Evolutionary conservation across 768 basidiomycete species (phyloP), one percentile per base, ranked within the genome.

Genomic region (Leccinum subgranulosum): DNA sequence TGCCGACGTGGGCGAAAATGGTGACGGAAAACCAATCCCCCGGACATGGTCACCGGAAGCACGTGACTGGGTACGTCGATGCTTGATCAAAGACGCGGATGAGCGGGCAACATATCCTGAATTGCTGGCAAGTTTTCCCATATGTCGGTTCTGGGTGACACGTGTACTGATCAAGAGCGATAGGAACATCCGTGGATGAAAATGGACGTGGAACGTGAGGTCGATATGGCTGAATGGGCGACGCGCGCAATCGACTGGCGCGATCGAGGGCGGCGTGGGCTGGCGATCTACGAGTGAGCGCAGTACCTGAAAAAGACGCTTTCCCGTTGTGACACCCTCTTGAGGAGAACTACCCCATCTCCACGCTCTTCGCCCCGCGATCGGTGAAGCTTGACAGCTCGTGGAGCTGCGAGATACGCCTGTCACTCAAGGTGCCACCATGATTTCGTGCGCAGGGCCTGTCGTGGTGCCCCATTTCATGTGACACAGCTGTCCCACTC

Each of bases 161-260:
- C 1, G 23, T 43, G 11, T 62, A 6, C 55, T 62, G 56, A 55
- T 31, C 19, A 31, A 1, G 7, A 39, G 47, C 36, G 12, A 9
- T 31, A 88, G 86, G 81, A 84, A 54, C 92, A 95, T 70, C 87
- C 90, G 0, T 96, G 92, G 81, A 79, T 96, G 50, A 74, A 75
- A 17, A 77, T 78, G 28, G 88, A 92, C 58, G 69, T 66, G 8
- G 73, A 74, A 15, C 77, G 84, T 6, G 74, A 85, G 7, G 90
- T 94, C 17, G 89, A 96, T 68, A 94, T 97, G 92, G 79, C 77
- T 31, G 82, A 76, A 11, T 98, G 94, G 94, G 90, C 94, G 11
- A 76, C 76, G 21, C 70, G 68, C 31, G 87, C 88, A 1, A 68
- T 81, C 49, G 65, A 69, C 45, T 72, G 72, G 71, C 67, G 71